Percentiles rank a stretch among this genome's conserved stretches.
phyloP scores from a whole-genome alignment of 352 stramenopile species.

The Globisporangium radiosum region DNA sequence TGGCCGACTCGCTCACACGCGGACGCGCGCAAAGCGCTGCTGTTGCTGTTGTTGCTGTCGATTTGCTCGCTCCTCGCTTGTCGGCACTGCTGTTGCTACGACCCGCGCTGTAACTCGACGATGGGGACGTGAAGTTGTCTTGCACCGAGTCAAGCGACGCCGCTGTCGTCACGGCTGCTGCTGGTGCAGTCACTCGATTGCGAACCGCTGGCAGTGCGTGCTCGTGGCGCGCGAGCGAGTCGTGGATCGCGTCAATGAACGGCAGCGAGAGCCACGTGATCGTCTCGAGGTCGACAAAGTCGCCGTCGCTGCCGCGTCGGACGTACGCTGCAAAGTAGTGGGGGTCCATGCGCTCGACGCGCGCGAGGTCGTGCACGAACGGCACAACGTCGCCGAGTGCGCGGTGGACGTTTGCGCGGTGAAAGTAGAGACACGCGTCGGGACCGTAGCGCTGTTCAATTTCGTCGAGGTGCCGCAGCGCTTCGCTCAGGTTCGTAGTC shows the following conservation, averaged over 20 bases:
- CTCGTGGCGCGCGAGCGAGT: slow-evolving; percentile 29
- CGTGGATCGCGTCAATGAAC: slow-evolving; percentile 32
- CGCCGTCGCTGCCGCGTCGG: slow-evolving; percentile 23
- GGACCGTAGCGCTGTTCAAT: slow-evolving; percentile 51
- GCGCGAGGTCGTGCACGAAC: slow-evolving; percentile 42
- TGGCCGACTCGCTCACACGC: slow-evolving; percentile 25
- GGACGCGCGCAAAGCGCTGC: neutral
- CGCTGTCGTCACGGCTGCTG: neutral
- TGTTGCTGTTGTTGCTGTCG: neutral
- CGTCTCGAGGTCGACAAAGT: slow-evolving; percentile 55
- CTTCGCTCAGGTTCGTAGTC: slow-evolving; percentile 31
- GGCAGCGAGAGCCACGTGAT: slow-evolving; percentile 48
- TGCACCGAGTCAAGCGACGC: neutral
- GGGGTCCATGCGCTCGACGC: slow-evolving; percentile 42
- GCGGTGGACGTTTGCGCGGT: slow-evolving; percentile 41
- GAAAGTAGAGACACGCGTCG: slow-evolving; percentile 51
- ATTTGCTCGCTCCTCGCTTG: neutral
- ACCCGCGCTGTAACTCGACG: neutral
- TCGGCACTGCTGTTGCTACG: neutral
- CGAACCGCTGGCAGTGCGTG: slow-evolving; percentile 21
- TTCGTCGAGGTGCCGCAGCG: slow-evolving; percentile 43
- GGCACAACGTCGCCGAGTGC: slow-evolving; percentile 32
- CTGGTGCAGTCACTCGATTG: neutral
- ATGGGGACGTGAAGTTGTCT: too few relatives aligned
- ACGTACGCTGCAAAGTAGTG: slow-evolving; percentile 37